Base-by-base conservation (phyloP, 2,329 filamentous ascomycete genomes). In the Claviceps sorghi region DNA sequence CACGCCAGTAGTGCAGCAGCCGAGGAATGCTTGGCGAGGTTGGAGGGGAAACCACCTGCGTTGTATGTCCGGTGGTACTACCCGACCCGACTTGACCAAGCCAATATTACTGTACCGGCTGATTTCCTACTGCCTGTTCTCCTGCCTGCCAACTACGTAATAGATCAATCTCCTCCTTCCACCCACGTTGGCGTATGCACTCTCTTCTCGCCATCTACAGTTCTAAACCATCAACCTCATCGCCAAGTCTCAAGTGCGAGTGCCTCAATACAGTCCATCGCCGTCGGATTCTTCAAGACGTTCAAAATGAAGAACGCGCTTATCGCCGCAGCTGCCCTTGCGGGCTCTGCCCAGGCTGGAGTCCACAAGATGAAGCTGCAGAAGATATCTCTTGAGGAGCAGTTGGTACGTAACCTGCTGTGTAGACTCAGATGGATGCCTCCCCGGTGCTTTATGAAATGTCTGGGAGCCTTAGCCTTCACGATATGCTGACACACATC, bases 341-440 rank as follows among this genome's bases (percentile, higher is more conserved):
- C 90, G 65, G 86, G 86, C 75, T 82, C 84, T 67, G 86, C 86
- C 67, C 79, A 86, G 67, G 91, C 88, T 62, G 88, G 83, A 64
- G 78, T 95, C 60, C 88, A 97, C 82, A 94, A 88, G 79, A 84
- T 96, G 80, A 93, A 94, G 79, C 84, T 98, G 65, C 86, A 96
- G 80, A 98, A 98, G 84, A 75, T 97, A 57, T 85, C 93, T 60
- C 76, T 98, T 54, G 79, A 83, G 49, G 88, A 97, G 69, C 93
- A 97, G 76, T 80, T 98, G 65, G 90, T 95, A 75, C 67, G 86
- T 76, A 13, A 54, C 19, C 43, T 17, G 41, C 51, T 49, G 40
- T 38, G 48, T 22, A 21, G 40, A n/a, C 36, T 42, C 4, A 4
- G 3, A 21, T 21, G 3, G 29, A 49, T 7, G 19, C 38, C 15